phyloP scores from a whole-genome alignment of 106 monocot genomes.

The Phalaenopsis aphrodite region DNA sequence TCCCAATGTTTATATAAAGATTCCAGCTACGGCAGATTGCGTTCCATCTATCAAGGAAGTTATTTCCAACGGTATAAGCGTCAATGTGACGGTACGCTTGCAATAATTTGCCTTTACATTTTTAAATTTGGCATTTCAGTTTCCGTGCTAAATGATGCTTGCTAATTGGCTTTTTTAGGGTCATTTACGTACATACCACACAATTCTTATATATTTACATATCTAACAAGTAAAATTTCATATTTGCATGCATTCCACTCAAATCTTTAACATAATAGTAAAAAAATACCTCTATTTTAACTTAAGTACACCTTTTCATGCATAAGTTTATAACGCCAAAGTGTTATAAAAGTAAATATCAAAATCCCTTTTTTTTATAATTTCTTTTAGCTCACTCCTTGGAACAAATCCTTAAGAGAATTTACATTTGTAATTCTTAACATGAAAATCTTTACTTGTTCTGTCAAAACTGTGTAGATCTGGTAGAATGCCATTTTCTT shows the following conservation, averaged over 20 bases:
- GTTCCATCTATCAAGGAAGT: constrained; percentile 82
- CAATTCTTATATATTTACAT: no score
- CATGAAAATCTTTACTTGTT: background rate
- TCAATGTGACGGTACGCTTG: constrained; percentile 86
- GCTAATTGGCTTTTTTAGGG: background rate
- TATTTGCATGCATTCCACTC: no score
- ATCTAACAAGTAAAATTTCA: no score
- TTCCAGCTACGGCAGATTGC: constrained; percentile 95
- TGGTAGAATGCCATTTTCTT: background rate
- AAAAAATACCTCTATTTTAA: no score
- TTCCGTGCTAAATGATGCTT: background rate
- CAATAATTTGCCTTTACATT: background rate
- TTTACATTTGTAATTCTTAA: background rate
- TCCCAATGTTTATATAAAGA: constrained; percentile 87
- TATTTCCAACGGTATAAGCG: constrained; percentile 73
- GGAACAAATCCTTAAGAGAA: background rate
- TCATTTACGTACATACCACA: no score
- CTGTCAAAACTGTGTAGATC: background rate
- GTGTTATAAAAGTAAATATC: no score
- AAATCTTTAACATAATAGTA: no score
- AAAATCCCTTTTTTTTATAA: no score
- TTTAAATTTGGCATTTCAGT: background rate
- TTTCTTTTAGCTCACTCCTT: background rate
- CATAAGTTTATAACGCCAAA: no score
- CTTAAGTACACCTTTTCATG: no score